Base-by-base conservation (phyloP, 352 stramenopile species). In the Globisporangium nunn region DNA sequence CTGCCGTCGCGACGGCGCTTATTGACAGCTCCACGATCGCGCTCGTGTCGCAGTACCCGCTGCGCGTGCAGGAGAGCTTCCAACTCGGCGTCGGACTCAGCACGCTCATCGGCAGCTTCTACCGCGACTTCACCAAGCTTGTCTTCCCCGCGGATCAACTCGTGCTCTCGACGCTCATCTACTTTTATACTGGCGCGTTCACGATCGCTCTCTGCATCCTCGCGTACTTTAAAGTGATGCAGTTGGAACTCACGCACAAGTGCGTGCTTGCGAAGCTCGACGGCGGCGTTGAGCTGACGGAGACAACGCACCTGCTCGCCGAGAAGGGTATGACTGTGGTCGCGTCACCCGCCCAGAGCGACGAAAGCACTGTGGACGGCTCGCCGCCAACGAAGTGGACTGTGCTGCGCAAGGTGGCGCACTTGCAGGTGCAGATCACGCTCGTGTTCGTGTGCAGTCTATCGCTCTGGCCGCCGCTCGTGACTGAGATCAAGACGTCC, bases 1-100 rank as follows among this genome's bases (percentile, higher is more conserved):
- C 74, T 0, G 71, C 85, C n/a, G 72, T 91, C 54, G 79, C 81
- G 31, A 94, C 84, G 1, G 81, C 81, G 7, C 85, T 92, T 56
- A 84, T 94, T 45, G 84, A 94, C 66, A 92, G 81, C 63, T 79
- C 75, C 28, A 89, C 80, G 33, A 92, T 94, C 55, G 75, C 73
- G n/a, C 67, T 94, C 31, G 81, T 90, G 33, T 85, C 81, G 33
- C 81, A 92, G 52, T 94, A 87, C 62, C 84, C 84, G 14, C 66
- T 81, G 62, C 70, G 74, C 30, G 80, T 91, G 6, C 81, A 91
- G 56, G 81, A 91, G 57, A 88, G 74, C 55, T 89, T 94, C 61
- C 81, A 94, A 57, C 66, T 94, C 46, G 84, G 84, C 54, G 81
- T 94, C 4, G 84, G 84, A 0, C 58, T 94, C 17, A 91, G 78